Percentiles rank a stretch among this genome's conserved stretches.
These are phyloP conservation scores for Imleria badia DNA, from an alignment of 768 basidiomycete genomes.

Conservation along the genomic window DNA sequence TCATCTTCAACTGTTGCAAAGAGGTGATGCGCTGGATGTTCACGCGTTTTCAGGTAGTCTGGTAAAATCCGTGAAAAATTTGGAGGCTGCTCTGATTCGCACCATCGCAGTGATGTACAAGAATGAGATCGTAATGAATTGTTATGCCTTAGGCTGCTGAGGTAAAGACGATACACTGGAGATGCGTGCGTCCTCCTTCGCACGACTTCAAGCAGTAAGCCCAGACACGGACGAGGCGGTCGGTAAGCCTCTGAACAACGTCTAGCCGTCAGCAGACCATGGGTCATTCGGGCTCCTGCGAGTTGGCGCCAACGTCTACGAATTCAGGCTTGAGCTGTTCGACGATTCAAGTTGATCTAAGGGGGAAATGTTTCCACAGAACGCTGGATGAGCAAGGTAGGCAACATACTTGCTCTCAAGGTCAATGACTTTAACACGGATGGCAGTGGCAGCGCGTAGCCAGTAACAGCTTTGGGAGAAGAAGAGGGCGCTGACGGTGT, in stretches of 20 bases:
- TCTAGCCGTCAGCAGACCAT: slow-evolving; percentile 98
- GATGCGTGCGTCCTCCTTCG: slow-evolving; percentile 15
- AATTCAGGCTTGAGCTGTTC: slow-evolving; percentile 98
- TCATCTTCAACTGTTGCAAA: slow-evolving; percentile 88
- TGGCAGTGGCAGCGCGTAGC: slow-evolving; percentile 97
- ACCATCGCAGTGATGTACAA: not conserved
- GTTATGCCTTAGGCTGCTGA: slow-evolving; percentile 17
- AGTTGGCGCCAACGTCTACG: slow-evolving; percentile 67
- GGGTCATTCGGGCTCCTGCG: slow-evolving; percentile 87
- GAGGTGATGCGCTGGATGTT: slow-evolving; percentile 60
- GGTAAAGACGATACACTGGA: slow-evolving; percentile 25
- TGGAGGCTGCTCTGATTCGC: not conserved
- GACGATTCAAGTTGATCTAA: slow-evolving; percentile 94
- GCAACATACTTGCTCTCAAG: slow-evolving; percentile 93
- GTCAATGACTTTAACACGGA: slow-evolving; percentile 99
- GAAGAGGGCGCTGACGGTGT: slow-evolving; percentile 98
- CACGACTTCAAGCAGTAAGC: slow-evolving; percentile 51
- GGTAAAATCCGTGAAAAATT: too few relatives aligned
- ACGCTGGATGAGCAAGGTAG: not conserved
- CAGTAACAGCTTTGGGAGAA: slow-evolving; percentile 99
- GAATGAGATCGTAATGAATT: slow-evolving; percentile 20
- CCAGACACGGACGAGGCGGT: slow-evolving; percentile 93
- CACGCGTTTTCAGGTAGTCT: too few relatives aligned
- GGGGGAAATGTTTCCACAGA: not conserved
- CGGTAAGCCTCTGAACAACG: slow-evolving; percentile 95